Conservation (phyloP, 345 rosid genomes). For the Sonneratia alba region DNA sequence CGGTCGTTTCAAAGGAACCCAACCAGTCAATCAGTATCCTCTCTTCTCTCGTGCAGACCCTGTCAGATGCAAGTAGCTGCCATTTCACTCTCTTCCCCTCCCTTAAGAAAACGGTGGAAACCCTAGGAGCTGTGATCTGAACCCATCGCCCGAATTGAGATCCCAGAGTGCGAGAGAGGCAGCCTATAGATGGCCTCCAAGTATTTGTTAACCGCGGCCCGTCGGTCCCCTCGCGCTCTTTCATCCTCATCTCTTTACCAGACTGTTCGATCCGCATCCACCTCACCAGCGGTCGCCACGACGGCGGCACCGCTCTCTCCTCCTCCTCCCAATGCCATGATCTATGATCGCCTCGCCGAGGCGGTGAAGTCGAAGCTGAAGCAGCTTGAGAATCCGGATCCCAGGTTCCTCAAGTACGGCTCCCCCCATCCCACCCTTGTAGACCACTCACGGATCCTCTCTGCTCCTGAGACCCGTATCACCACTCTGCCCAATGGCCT, state of each 20-base stretch:
- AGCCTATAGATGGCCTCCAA: neutral
- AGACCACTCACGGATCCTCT: constrained; percentile 68
- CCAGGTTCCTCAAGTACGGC: constrained; percentile 83
- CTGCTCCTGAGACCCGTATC: constrained; percentile 78
- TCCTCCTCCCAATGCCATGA: constrained; percentile 55
- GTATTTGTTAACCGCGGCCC: constrained; percentile 13
- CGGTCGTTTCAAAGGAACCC: no score
- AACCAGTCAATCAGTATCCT: no score
- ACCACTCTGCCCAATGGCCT: constrained; percentile 88
- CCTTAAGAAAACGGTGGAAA: neutral
- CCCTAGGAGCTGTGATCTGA: neutral
- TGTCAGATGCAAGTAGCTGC: no score
- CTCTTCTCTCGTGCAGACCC: no score
- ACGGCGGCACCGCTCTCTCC: constrained; percentile 29
- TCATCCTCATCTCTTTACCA: constrained; percentile 9
- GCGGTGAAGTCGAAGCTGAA: constrained; percentile 48
- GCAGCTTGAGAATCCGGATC: constrained; percentile 70
- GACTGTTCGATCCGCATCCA: constrained; percentile 33
- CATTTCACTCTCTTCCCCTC: no score
- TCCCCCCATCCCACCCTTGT: constrained; percentile 63
- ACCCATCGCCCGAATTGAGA: neutral
- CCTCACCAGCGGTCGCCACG: constrained; percentile 27
- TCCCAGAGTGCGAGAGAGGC: neutral
- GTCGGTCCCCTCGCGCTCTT: constrained; percentile 40
- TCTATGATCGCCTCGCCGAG: constrained; percentile 70